phyloP scores from a whole-genome alignment of 192 early-diverging fungal species.

The Backusella luteola region DNA sequence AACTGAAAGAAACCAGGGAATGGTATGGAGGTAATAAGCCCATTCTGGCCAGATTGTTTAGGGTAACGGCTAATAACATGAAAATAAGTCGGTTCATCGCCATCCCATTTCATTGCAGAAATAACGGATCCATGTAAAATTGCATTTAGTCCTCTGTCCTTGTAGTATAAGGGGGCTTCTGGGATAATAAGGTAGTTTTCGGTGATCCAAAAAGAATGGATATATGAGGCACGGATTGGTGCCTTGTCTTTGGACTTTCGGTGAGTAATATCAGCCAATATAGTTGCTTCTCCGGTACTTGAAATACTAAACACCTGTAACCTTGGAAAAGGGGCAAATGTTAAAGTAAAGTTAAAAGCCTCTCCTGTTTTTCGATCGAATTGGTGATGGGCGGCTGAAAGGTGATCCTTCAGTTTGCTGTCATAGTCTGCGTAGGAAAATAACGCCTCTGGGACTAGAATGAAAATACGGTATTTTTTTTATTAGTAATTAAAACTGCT shows the following conservation, averaged over 20 bases:
- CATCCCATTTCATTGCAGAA: constrained; percentile 7
- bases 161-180: constrained; percentile 46
- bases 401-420: neutral
- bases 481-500: neutral
- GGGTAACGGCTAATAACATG: constrained; percentile 9
- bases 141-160: neutral
- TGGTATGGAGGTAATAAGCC: neutral
- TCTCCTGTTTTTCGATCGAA: constrained; percentile 24
- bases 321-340: neutral
- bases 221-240: constrained; percentile 38
- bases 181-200: constrained; percentile 56
- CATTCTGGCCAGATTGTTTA: neutral
- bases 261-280: constrained; percentile 20
- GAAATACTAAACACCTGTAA: constrained; percentile 18
- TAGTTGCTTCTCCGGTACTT: constrained; percentile 1
- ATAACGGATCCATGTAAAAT: neutral
- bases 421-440: neutral
- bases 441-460: neutral
- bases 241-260: constrained; percentile 1
- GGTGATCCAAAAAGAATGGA: constrained; percentile 56
- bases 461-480: neutral
- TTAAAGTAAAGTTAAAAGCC: constrained; percentile 16
- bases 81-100: neutral
- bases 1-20: constrained; percentile 3
- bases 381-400: constrained; percentile 33